A percentile compares a stretch with the other conserved stretches of the same genome.
These are phyloP conservation scores for Phtheirospermum japonicum DNA, from an alignment of 257 asterid species.

Conservation along the genomic window DNA sequence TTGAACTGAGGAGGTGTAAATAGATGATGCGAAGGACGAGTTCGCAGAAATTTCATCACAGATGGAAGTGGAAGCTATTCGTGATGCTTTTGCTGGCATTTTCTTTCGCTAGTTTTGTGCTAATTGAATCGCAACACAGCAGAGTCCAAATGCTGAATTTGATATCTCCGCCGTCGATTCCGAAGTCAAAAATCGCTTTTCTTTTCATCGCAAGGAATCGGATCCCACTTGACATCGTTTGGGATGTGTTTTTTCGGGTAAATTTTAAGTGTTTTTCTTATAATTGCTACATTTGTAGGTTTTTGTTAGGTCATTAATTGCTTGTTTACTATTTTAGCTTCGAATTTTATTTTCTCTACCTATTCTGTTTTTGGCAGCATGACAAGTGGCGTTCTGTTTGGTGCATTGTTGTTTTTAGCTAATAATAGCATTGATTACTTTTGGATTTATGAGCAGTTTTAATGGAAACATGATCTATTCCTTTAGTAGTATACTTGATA, in stretches of 20 bases:
- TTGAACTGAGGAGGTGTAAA: slow-evolving; percentile 10
- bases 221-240: slow-evolving; percentile 64
- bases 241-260: slow-evolving; percentile 78
- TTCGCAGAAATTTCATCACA: slow-evolving; percentile 48
- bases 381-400: slow-evolving; percentile 1
- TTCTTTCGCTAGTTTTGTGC: slow-evolving; percentile 44
- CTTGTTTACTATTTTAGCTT: background rate
- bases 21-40: slow-evolving; percentile 38
- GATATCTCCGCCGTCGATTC: slow-evolving; percentile 36
- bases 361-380: slow-evolving; percentile 14
- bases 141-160: slow-evolving; percentile 42
- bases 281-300: background rate
- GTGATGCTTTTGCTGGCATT: slow-evolving; percentile 41
- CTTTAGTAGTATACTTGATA: too few relatives aligned
- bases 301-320: slow-evolving; percentile 3
- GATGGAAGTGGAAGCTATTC: slow-evolving; percentile 70
- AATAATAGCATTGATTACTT: background rate
- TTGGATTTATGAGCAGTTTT: background rate
- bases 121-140: slow-evolving; percentile 52
- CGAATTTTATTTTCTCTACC: background rate
- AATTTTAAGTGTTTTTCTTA: background rate
- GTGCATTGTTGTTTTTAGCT: slow-evolving; percentile 19
- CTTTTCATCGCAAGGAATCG: slow-evolving; percentile 78
- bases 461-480: slow-evolving; percentile 3
- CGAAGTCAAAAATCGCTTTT: slow-evolving; percentile 63